A percentile compares a stretch with the other conserved stretches of the same genome.
These are phyloP conservation scores for Trichoderma asperelloides DNA, from an alignment of 495 filamentous ascomycete genomes.

Conservation along the genomic window DNA sequence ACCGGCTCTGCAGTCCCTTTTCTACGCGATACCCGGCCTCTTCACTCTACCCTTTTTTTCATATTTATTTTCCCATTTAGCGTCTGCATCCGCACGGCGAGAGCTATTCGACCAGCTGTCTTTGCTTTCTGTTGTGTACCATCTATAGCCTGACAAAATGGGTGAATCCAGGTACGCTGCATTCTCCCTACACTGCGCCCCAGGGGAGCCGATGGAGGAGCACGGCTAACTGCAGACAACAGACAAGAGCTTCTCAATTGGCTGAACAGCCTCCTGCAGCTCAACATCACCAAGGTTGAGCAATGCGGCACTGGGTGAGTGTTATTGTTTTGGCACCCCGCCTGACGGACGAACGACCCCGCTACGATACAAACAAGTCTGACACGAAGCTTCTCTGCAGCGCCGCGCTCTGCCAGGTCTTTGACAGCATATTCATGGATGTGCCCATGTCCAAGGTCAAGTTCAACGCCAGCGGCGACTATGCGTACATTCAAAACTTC, in stretches of 20 bases:
- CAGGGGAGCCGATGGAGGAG: not conserved
- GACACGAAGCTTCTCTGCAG: conserved; percentile 35
- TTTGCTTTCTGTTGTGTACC: not conserved
- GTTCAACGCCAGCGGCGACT: conserved; percentile 96
- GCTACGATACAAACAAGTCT: not conserved
- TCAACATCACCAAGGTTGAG: conserved; percentile 97
- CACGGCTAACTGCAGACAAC: not conserved
- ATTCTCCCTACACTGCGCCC: not conserved
- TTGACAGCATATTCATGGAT: conserved; percentile 95
- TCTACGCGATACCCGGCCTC: not conserved
- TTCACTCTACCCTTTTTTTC: not conserved
- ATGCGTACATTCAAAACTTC: conserved; percentile 96
- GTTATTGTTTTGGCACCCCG: conserved; percentile 27
- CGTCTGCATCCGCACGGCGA: not conserved
- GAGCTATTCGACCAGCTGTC: not conserved
- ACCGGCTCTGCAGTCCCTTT: not conserved
- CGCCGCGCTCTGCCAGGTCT: conserved; percentile 91
- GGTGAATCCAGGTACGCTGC: conserved; percentile 10
- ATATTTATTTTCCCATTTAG: not conserved
- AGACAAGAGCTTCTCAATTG: conserved; percentile 96
- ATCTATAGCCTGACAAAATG: conserved; percentile 7
- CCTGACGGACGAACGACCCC: conserved; percentile 19
- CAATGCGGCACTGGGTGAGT: conserved; percentile 97
- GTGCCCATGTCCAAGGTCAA: conserved; percentile 94
- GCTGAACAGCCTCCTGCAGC: conserved; percentile 93